Percentiles rank a stretch among this genome's conserved stretches.
phyloP scores from a whole-genome alignment of 1,139 yeast species.

The Protomyces pachydermus region DNA sequence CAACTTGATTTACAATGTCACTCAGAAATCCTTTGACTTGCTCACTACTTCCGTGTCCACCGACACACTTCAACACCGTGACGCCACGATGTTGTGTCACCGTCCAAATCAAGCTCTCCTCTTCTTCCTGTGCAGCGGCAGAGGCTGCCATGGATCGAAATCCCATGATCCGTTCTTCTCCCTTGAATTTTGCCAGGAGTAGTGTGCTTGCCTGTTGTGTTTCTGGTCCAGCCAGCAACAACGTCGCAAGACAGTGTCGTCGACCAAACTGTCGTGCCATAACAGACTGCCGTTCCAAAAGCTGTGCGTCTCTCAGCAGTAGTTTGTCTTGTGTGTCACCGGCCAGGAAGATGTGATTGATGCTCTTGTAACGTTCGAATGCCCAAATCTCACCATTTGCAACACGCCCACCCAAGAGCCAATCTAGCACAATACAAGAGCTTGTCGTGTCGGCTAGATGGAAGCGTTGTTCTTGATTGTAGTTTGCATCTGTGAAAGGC shows the following conservation, averaged over 20 bases:
- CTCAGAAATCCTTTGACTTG: slow-evolving; percentile 13
- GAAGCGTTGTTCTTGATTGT: slow-evolving; percentile 23
- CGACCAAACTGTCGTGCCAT: slow-evolving; percentile 1
- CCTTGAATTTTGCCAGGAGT: slow-evolving; percentile 4
- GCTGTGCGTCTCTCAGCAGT: slow-evolving; percentile 6
- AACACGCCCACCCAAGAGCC: slow-evolving; percentile 27
- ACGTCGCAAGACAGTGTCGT: slow-evolving; percentile 15
- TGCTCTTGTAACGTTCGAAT: slow-evolving; percentile 9
- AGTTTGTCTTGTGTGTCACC: not conserved
- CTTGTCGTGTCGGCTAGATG: slow-evolving; percentile 6
- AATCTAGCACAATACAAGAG: slow-evolving; percentile 24
- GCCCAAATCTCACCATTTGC: slow-evolving; percentile 26
- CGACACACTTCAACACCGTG: slow-evolving; percentile 13
- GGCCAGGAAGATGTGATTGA: not conserved
- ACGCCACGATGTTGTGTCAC: slow-evolving; percentile 18
- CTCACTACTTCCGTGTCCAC: slow-evolving; percentile 4
- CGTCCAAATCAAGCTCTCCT: slow-evolving; percentile 9
- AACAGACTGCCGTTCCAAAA: not conserved
- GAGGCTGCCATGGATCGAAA: not conserved
- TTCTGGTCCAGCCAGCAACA: slow-evolving; percentile 9
- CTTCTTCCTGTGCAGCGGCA: not conserved
- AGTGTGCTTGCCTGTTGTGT: not conserved
- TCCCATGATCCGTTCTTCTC: slow-evolving; percentile 14
- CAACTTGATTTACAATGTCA: not conserved
- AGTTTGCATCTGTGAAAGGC: slow-evolving; percentile 23